A percentile compares a stretch with the other conserved stretches of the same genome.
These are phyloP conservation scores for Ploettnerulaceae sp. DNA, from an alignment of 2,329 filamentous ascomycete species.

Conservation along the genomic window DNA sequence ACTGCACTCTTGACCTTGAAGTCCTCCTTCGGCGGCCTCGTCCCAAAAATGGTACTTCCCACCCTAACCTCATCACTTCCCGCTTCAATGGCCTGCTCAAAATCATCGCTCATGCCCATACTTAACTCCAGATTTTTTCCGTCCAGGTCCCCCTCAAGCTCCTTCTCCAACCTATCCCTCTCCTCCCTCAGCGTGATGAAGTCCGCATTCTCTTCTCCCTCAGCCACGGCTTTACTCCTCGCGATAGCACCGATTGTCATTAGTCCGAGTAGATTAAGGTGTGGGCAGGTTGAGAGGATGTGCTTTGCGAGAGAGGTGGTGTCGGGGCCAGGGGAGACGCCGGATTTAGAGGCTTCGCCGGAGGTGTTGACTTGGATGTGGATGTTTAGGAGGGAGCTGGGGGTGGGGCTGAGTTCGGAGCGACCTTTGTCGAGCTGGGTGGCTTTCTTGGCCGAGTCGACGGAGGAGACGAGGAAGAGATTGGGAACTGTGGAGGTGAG, in stretches of 20 bases:
- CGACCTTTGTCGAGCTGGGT: conserved; percentile 74
- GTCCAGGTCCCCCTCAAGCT: conserved; percentile 56
- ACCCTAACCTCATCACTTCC: conserved; percentile 89
- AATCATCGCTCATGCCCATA: conserved; percentile 99
- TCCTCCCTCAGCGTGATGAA: conserved; percentile 66
- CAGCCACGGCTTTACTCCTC: conserved; percentile 66
- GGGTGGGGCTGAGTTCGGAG: conserved; percentile 46
- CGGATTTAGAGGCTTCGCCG: conserved; percentile 80
- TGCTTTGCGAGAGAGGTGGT: conserved; percentile 61
- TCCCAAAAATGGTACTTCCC: conserved; percentile 90
- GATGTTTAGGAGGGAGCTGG: conserved; percentile 43
- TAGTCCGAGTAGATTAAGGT: conserved; percentile 70
- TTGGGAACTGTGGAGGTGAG: conserved; percentile 80
- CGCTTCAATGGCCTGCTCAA: conserved; percentile 76
- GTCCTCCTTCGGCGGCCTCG: conserved; percentile 50
- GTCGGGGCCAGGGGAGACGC: conserved; percentile 63
- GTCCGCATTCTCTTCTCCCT: conserved; percentile 86
- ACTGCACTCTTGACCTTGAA: conserved; percentile 22
- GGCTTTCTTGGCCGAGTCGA: conserved; percentile 86
- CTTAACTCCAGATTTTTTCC: conserved; percentile 71
- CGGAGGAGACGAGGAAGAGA: conserved; percentile 85
- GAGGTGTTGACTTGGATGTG: conserved; percentile 97
- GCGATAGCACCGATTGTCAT: conserved; percentile 99
- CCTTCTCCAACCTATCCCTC: conserved; percentile 62
- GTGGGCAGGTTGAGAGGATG: conserved; percentile 65